Base-by-base conservation (phyloP, 2,329 filamentous ascomycete genomes). In the Thielaviopsis musarum region DNA sequence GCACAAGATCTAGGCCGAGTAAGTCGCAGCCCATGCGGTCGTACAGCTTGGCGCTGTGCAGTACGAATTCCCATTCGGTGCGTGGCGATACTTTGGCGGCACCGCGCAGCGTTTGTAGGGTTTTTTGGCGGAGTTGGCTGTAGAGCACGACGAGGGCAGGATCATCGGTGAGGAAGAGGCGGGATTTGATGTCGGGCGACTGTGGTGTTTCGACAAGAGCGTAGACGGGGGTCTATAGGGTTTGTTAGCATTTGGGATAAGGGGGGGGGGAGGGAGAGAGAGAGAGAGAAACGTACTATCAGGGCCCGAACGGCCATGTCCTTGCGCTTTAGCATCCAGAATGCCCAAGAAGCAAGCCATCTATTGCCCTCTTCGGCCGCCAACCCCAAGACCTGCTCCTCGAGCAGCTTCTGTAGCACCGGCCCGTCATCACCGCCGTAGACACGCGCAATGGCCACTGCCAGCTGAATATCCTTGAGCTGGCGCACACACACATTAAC, bases 311-410 rank as follows among this genome's bases (percentile, higher is more conserved):
- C 89, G 5, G 91, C 87, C 76, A 90, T 87, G 64, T 94, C 87
- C 62, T 84, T 82, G 63, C 87, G 80, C 45, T 83, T 83, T 5
- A 97, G 77, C 78, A 95, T 88, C 85, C 89, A 95, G 68, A 95
- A 95, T 2, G 88, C 88, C 93, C 93, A 98, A 0, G 87, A 93
- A 12, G 91, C 88, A 61, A 95, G 80, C 91, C 93, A 98, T 60
- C 91, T 80, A 67, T 98, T 91, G 2, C 89, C 89, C 63, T 91
- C 84, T 49, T 83, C 78, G 0, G 87, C 83, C 19, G 93, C 93
- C 63, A 87, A 73, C 0, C 83, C 80, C 0, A 97, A 75, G 1
- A 97, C 81, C 62, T 85, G 87, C 12, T 95, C 87, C 66, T 88
- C 81, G 1, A 98, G 74, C 9, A 98, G 76, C 60, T 80, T 81